Conservation (phyloP, 441 rosid genomes). For the Arabidopsis lyrata region DNA sequence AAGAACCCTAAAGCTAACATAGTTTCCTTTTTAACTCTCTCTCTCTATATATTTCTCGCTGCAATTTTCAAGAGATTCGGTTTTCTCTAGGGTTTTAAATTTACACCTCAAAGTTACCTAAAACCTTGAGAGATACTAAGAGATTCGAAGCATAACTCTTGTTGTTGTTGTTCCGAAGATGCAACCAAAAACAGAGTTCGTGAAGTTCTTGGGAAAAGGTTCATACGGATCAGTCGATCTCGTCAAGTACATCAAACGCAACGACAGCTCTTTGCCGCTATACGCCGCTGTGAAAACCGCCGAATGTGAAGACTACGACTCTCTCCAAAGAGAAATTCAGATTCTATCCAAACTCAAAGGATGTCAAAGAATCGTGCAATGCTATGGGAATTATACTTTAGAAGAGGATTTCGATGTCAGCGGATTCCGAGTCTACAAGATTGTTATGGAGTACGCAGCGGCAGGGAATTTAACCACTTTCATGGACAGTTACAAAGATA, state of each 20-base stretch:
- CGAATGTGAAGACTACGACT: background rate
- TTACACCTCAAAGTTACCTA: background rate
- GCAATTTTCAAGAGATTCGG: background rate
- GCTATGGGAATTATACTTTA: conserved; percentile 4
- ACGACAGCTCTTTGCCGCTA: background rate
- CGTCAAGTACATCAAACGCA: background rate
- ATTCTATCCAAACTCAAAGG: conserved; percentile 15
- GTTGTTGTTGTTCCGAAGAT: background rate
- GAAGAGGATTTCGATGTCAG: background rate
- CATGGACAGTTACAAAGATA: background rate
- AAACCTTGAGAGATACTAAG: background rate
- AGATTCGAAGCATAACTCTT: background rate
- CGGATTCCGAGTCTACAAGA: conserved; percentile 9
- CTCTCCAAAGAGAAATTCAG: conserved; percentile 4
- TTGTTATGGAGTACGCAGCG: conserved; percentile 26
- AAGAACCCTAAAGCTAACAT: background rate
- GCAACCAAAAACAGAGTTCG: conserved; percentile 14
- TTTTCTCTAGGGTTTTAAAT: conserved; percentile 2
- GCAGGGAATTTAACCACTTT: background rate
- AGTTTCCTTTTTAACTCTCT: background rate
- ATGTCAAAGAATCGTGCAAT: background rate
- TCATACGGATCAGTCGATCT: conserved; percentile 11
- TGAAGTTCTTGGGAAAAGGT: conserved; percentile 11
- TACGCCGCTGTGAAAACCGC: conserved; percentile 21
- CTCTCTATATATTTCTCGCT: background rate